Evolutionary conservation across 164 flowering plant genomes (phyloP).

Genomic region (Chloranthus sessilifolius): DNA sequence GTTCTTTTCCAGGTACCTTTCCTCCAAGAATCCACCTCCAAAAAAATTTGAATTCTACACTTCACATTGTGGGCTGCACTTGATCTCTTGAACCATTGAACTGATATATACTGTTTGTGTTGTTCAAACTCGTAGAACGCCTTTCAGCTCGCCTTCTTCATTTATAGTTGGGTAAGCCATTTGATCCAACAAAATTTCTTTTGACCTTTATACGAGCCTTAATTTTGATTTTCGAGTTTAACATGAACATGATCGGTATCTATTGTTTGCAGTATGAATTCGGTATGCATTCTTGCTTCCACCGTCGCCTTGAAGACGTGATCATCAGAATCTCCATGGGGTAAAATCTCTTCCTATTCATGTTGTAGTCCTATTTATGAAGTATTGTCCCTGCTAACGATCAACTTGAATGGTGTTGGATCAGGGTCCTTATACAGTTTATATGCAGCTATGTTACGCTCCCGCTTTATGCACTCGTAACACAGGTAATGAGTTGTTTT

Average conservation of each 20-base stretch:
- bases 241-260: too few species aligned
- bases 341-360: slow-evolving; percentile 24
- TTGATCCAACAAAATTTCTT: too few species aligned
- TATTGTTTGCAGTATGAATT: slow-evolving; percentile 55
- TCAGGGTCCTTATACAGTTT: slow-evolving; percentile 48
- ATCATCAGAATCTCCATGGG: slow-evolving; percentile 69
- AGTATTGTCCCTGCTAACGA: too few species aligned
- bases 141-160: slow-evolving; percentile 82
- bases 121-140: slow-evolving; percentile 83
- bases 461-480: slow-evolving; percentile 83
- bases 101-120: too few species aligned
- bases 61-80: too few species aligned
- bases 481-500: slow-evolving; percentile 82
- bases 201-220: too few species aligned
- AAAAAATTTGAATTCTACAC: too few species aligned
- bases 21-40: too few species aligned
- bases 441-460: slow-evolving; percentile 83
- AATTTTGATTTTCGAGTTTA: too few species aligned
- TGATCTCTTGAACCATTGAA: too few species aligned
- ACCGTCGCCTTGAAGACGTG: slow-evolving; percentile 35
- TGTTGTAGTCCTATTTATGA: too few species aligned
- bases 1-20: slow-evolving; percentile 72
- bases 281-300: slow-evolving; percentile 61
- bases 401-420: too few species aligned
- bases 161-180: slow-evolving; percentile 75